These are phyloP conservation scores for Eutrema salsugineum DNA, from an alignment of 441 rosid species.

Conservation along the genomic window DNA sequence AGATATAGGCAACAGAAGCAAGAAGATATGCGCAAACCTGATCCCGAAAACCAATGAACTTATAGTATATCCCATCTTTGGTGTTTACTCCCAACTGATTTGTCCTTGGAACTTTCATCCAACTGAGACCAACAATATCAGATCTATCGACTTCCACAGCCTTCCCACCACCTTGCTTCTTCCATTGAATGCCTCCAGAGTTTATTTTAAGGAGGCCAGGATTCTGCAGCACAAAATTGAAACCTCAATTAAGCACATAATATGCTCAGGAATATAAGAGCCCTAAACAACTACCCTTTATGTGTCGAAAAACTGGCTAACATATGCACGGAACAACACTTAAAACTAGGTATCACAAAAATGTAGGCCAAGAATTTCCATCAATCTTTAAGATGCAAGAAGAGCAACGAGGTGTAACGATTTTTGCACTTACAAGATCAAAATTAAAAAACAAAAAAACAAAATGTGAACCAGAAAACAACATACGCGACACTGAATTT, in stretches of 20 bases:
- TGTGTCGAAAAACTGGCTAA: neutral
- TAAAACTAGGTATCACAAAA: neutral
- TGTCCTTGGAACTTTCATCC: constrained; percentile 90
- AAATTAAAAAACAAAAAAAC: too few species aligned
- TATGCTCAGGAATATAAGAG: neutral
- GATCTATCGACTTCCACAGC: constrained; percentile 89
- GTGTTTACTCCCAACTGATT: constrained; percentile 73
- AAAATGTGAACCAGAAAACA: neutral
- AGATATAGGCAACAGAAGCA: neutral
- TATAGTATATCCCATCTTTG: constrained; percentile 79
- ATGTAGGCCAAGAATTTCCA: neutral
- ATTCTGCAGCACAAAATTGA: constrained; percentile 48
- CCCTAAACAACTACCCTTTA: neutral
- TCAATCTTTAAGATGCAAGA: neutral
- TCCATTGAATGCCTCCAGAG: constrained; percentile 85
- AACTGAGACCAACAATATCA: constrained; percentile 66
- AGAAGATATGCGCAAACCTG: constrained; percentile 45
- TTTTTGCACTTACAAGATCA: neutral
- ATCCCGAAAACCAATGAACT: constrained; percentile 88
- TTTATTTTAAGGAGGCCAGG: constrained; percentile 76
- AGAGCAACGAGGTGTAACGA: neutral
- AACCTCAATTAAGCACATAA: neutral
- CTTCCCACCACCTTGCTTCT: constrained; percentile 97
- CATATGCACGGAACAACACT: neutral
- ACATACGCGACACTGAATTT: neutral